phyloP scores from a whole-genome alignment of 176 grass and related monocot genomes.

The Phyllostachys edulis region DNA sequence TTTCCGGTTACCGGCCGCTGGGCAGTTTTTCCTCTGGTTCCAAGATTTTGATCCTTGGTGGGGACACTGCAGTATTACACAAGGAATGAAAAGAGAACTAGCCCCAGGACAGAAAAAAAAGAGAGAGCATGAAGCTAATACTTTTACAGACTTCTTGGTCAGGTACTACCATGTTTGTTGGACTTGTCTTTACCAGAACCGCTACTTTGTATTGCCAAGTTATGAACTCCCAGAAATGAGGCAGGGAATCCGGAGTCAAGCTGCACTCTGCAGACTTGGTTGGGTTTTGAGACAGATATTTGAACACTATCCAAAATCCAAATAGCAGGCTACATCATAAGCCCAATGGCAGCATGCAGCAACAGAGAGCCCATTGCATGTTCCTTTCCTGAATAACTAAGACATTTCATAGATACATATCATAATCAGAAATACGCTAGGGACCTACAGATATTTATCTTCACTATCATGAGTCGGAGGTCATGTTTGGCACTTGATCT shows the following conservation, averaged over 20 bases:
- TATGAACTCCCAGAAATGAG: background rate
- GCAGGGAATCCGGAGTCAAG: conserved; percentile 4
- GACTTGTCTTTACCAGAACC: background rate
- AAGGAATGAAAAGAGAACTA: conserved; percentile 11
- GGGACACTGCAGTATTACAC: conserved; percentile 14
- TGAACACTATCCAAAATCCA: background rate
- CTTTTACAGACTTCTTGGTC: conserved; percentile 1
- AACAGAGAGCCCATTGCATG: background rate
- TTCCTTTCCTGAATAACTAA: background rate
- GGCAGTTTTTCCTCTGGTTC: too few relatives aligned
- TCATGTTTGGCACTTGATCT: background rate
- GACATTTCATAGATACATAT: conserved; percentile 5
- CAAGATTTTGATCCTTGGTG: too few relatives aligned
- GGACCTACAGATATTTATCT: background rate
- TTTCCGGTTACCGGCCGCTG: too few relatives aligned
- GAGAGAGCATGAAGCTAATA: conserved; percentile 7
- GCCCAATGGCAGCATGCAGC: background rate
- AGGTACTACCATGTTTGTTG: conserved; percentile 2
- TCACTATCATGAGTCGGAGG: background rate
- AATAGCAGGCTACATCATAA: background rate
- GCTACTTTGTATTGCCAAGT: background rate
- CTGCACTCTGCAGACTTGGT: background rate
- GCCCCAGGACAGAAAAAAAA: background rate
- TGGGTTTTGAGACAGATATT: conserved; percentile 14
- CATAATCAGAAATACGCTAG: background rate